Conservation (phyloP, 1,139 yeast genomes). For the Keqinozyma sinolaborantium region DNA sequence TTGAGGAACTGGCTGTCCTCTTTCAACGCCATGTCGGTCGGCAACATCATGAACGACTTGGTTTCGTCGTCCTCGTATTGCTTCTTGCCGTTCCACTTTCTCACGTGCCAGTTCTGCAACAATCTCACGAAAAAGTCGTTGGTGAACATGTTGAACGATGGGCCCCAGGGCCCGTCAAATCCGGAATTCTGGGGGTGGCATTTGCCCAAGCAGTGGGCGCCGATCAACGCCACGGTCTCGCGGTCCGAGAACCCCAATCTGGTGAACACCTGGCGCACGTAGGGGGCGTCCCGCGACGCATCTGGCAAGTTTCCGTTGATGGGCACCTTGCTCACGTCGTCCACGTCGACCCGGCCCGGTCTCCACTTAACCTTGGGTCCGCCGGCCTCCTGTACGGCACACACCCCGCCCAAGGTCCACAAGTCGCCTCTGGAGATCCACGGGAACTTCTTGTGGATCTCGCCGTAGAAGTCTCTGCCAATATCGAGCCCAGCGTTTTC, state of each 20-base stretch:
- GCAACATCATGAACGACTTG: slow-evolving; percentile 85
- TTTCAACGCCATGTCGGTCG: slow-evolving; percentile 74
- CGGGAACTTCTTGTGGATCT: slow-evolving; percentile 59
- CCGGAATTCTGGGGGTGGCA: slow-evolving; percentile 71
- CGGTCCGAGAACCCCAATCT: slow-evolving; percentile 79
- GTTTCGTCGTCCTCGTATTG: slow-evolving; percentile 76
- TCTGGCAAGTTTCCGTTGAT: slow-evolving; percentile 80
- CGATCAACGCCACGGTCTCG: slow-evolving; percentile 82
- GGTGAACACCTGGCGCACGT: slow-evolving; percentile 61
- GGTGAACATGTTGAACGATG: slow-evolving; percentile 78
- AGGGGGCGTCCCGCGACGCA: slow-evolving; percentile 65
- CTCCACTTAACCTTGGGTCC: slow-evolving; percentile 90
- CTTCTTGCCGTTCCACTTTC: slow-evolving; percentile 70
- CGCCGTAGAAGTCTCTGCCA: slow-evolving; percentile 63
- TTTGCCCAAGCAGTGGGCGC: slow-evolving; percentile 83
- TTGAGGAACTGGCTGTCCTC: slow-evolving; percentile 63
- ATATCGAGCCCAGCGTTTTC: slow-evolving; percentile 72
- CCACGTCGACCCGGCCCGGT: slow-evolving; percentile 57
- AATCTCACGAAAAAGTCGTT: slow-evolving; percentile 78
- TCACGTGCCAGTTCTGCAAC: slow-evolving; percentile 73
- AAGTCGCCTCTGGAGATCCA: slow-evolving; percentile 87
- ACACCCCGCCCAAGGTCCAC: slow-evolving; percentile 85
- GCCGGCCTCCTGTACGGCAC: slow-evolving; percentile 78
- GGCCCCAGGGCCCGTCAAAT: slow-evolving; percentile 95
- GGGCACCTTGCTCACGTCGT: slow-evolving; percentile 36